phyloP scores from a whole-genome alignment of 805 yeast species.

The Metschnikowia matae region DNA sequence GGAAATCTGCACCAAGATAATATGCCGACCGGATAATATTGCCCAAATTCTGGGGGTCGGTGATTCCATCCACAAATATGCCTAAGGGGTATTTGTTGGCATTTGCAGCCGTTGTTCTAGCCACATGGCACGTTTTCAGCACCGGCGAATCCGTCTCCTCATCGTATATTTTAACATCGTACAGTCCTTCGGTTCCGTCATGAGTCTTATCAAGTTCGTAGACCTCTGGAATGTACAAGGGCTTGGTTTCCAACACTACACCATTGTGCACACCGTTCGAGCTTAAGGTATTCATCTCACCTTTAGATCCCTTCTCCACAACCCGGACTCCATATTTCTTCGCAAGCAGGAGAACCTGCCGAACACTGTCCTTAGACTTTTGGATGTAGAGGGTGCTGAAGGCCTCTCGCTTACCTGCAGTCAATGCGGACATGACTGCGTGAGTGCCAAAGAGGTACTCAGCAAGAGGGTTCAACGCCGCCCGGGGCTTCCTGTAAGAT shows the following conservation, averaged over 20 bases:
- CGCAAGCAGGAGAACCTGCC: conserved; percentile 47
- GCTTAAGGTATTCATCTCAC: conserved; percentile 57
- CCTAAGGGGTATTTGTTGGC: conserved; percentile 53
- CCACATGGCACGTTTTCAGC: conserved; percentile 12
- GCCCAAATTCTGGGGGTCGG: conserved; percentile 87
- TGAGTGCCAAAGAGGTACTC: conserved; percentile 78
- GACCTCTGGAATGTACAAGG: conserved; percentile 36
- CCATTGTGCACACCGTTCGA: conserved; percentile 79
- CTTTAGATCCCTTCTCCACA: conserved; percentile 36
- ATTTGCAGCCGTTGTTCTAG: conserved; percentile 18
- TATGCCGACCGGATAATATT: conserved; percentile 77
- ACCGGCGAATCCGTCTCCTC: not conserved
- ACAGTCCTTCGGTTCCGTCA: conserved; percentile 15
- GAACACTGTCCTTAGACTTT: conserved; percentile 30
- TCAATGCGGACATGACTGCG: conserved; percentile 67
- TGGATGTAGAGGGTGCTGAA: conserved; percentile 50
- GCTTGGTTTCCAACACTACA: conserved; percentile 63
- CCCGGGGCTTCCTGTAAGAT: conserved; percentile 8
- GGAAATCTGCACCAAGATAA: conserved; percentile 77
- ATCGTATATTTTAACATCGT: conserved; percentile 18
- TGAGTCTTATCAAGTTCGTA: conserved; percentile 24
- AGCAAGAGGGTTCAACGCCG: conserved; percentile 40
- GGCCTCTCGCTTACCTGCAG: conserved; percentile 49
- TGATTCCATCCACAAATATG: conserved; percentile 68
- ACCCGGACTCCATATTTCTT: conserved; percentile 37